Percentiles rank a stretch among this genome's conserved stretches.
These are phyloP conservation scores for Aspergillus chevalieri DNA, from an alignment of 2,329 filamentous ascomycete species.

Conservation along the genomic window DNA sequence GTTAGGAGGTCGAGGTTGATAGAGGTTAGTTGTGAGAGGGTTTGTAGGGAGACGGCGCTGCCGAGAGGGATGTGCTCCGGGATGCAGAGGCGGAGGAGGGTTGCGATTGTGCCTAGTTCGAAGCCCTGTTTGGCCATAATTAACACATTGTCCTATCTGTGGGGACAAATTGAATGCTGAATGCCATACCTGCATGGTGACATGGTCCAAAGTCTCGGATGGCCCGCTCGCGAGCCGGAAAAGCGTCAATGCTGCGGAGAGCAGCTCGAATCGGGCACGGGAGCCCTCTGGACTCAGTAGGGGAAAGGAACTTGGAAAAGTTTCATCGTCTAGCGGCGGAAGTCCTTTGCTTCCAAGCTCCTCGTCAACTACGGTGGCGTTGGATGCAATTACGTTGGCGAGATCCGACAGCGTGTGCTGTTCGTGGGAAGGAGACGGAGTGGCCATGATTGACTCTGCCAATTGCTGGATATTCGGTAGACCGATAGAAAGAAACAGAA, in stretches of 20 bases:
- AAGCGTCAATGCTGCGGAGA: neutral
- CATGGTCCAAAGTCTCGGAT: neutral
- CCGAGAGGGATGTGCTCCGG: neutral
- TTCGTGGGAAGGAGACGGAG: neutral
- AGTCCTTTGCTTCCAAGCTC: neutral
- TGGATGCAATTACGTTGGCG: conserved; percentile 1
- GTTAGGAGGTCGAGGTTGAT: neutral
- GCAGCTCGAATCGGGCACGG: neutral
- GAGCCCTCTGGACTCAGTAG: neutral
- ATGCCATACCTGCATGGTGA: neutral
- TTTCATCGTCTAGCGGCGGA: neutral
- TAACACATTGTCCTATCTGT: too few relatives aligned
- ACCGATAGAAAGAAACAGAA: neutral
- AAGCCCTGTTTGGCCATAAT: neutral
- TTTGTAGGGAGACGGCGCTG: neutral
- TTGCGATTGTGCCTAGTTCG: neutral
- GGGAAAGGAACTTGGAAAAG: neutral
- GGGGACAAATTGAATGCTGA: too few relatives aligned
- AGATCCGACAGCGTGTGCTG: neutral
- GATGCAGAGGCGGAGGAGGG: neutral
- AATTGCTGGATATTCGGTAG: neutral
- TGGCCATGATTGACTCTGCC: neutral
- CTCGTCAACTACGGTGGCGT: neutral
- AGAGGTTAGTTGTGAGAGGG: neutral
- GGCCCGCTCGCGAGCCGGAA: neutral